Evolutionary conservation across 495 filamentous ascomycete species (phyloP), one percentile per base, ranked within the genome.

Genomic region (Aspergillus mulundensis): DNA sequence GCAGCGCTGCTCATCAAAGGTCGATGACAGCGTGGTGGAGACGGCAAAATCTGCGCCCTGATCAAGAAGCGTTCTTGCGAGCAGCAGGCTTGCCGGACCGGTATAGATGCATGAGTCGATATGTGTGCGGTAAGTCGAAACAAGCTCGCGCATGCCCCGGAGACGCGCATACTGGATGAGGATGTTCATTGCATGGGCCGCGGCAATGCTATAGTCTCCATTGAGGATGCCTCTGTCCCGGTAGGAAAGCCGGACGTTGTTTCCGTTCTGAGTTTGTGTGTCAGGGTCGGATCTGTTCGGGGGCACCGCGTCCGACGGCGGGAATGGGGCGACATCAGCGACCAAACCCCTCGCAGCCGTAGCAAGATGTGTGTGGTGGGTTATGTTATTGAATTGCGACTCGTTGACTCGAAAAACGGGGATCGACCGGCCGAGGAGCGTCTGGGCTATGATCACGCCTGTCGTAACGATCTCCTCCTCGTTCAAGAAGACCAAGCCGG

Each of bases 91-190:
- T 12, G 52, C 70, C 14, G 67, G 64, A 3, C 70, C 70, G 1
- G 64, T 69, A 59, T 72, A 72, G 49, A 67, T 64, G 50, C 70
- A 69, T 15, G 61, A 62, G 45, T 72, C 70, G 19, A 72, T 61
- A 43, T 72, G 70, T 24, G 54, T 66, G 41, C 64, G 65, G 24
- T 60, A 59, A 15, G 68, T 54, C 12, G 66, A 47, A 11, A 66
- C 60, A 6, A 72, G 41, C 12, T 57, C 30, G 3, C 38, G 60
- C 4, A 62, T 64, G 4, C 53, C 61, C 46, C 59, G 57, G 0
- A 70, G 47, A 1, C 24, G 36, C 12, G 70, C 67, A 21, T 61
- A 61, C 0, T 58, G 58, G 4, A 68, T 40, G 18, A 70, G 50
- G 5, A 70, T 63, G 7, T 60, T 34, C 58, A 70, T 62, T 18